These are phyloP conservation scores for Fraxinus angustifolia DNA, from an alignment of 305 asterid species.

Conservation along the genomic window DNA sequence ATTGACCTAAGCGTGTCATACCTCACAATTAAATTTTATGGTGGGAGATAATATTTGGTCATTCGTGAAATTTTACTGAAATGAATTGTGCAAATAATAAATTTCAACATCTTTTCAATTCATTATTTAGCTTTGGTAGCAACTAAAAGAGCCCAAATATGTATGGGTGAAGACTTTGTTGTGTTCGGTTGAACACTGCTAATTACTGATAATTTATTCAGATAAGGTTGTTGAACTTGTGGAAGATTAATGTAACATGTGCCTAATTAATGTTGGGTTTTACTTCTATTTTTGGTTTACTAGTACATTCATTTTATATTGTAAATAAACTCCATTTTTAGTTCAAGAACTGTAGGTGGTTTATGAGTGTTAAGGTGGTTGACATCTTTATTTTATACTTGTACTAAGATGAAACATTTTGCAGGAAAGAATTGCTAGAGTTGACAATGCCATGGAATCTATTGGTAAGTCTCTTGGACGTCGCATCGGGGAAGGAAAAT, in stretches of 20 bases:
- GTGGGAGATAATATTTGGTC: neutral
- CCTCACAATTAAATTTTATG: neutral
- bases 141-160: neutral
- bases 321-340: neutral
- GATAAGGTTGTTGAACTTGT: neutral
- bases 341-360: neutral
- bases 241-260: neutral
- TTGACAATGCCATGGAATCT: conserved; percentile 41
- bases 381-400: conserved; percentile 6
- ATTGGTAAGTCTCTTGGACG: conserved; percentile 64
- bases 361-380: neutral
- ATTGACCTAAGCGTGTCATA: neutral
- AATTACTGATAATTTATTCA: neutral
- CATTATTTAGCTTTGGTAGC: neutral
- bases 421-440: conserved; percentile 53
- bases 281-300: neutral
- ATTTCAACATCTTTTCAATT: neutral
- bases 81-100: neutral
- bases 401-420: conserved; percentile 20
- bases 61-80: neutral
- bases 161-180: neutral
- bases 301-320: neutral
- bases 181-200: neutral
- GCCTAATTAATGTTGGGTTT: neutral
- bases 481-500: conserved; percentile 47